A percentile compares a stretch with the other conserved stretches of the same genome.
Evolutionary conservation across 2,329 filamentous ascomycete species (phyloP).

Genomic region (Diaporthe amygdali): DNA sequence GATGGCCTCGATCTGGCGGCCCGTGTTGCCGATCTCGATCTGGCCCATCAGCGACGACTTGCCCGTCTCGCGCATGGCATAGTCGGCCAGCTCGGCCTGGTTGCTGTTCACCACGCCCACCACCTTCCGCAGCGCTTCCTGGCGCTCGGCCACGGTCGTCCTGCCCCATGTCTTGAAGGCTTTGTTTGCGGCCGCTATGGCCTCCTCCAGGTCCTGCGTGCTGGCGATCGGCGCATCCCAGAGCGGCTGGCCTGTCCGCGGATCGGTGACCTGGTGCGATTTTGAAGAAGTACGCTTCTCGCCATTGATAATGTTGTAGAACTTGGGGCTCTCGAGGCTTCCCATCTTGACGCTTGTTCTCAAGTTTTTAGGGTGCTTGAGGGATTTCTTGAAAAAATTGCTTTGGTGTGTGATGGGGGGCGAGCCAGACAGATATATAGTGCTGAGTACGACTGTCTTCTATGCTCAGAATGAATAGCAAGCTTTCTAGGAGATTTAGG

Average conservation of each 20-base stretch:
- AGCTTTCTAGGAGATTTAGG: not conserved
- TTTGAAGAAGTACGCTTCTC: slow-evolving; percentile 40
- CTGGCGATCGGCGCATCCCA: slow-evolving; percentile 51
- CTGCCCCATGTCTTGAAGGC: slow-evolving; percentile 54
- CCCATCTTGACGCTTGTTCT: slow-evolving; percentile 17
- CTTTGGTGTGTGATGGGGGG: not conserved
- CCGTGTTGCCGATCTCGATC: slow-evolving; percentile 43
- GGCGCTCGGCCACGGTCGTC: slow-evolving; percentile 48
- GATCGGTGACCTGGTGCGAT: slow-evolving; percentile 46
- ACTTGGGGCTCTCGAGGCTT: slow-evolving; percentile 31
- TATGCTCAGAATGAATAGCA: not conserved
- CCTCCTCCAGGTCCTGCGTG: slow-evolving; percentile 47
- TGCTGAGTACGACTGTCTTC: not conserved
- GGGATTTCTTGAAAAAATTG: not conserved
- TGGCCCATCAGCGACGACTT: slow-evolving; percentile 50
- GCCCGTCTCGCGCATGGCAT: slow-evolving; percentile 56
- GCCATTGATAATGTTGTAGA: slow-evolving; percentile 52
- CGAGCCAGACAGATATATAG: not conserved
- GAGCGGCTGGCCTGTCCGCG: slow-evolving; percentile 47
- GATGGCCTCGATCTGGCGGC: slow-evolving; percentile 43
- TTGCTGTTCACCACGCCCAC: slow-evolving; percentile 46
- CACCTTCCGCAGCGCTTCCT: slow-evolving; percentile 44
- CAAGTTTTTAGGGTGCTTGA: not conserved
- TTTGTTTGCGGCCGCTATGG: slow-evolving; percentile 48
- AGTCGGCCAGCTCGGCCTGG: slow-evolving; percentile 46